A percentile compares a stretch with the other conserved stretches of the same genome.
These are phyloP conservation scores for Amylostereum areolatum DNA, from an alignment of 1,284 basidiomycete genomes.

Conservation along the genomic window DNA sequence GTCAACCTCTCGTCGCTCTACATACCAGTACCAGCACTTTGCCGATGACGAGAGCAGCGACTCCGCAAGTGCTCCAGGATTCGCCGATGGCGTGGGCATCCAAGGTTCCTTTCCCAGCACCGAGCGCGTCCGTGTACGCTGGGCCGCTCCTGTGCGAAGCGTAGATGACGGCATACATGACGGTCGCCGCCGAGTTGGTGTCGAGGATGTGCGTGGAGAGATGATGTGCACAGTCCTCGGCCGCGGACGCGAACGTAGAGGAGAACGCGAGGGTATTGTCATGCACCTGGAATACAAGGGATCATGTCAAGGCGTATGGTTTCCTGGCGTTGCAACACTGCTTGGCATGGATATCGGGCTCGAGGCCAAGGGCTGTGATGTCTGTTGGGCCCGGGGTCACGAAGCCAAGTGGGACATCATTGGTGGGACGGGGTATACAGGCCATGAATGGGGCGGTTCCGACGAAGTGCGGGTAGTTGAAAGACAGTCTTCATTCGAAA, in stretches of 20 bases:
- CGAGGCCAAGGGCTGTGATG: constrained; percentile 58
- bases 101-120: constrained; percentile 74
- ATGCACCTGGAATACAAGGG: constrained; percentile 68
- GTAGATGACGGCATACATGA: constrained; percentile 41
- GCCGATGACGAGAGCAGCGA: constrained; percentile 80
- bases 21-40: constrained; percentile 57
- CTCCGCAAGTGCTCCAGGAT: constrained; percentile 47
- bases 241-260: constrained; percentile 31
- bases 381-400: constrained; percentile 53
- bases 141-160: constrained; percentile 61
- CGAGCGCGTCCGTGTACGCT: constrained; percentile 66
- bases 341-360: constrained; percentile 73
- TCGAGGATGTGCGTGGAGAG: constrained; percentile 58
- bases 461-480: background rate
- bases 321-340: constrained; percentile 73
- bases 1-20: constrained; percentile 41
- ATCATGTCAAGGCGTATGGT: constrained; percentile 70
- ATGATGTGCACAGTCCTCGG: constrained; percentile 57
- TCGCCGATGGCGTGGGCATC: constrained; percentile 58
- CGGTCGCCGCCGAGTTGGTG: constrained; percentile 58
- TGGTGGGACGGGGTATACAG: constrained; percentile 63
- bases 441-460: constrained; percentile 22
- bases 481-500: constrained; percentile 11
- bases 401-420: constrained; percentile 52
- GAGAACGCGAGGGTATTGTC: constrained; percentile 50